Percentiles rank a stretch among this genome's conserved stretches.
These are phyloP conservation scores for Ogataea henricii DNA, from an alignment of 805 yeast genomes.

Conservation along the genomic window DNA sequence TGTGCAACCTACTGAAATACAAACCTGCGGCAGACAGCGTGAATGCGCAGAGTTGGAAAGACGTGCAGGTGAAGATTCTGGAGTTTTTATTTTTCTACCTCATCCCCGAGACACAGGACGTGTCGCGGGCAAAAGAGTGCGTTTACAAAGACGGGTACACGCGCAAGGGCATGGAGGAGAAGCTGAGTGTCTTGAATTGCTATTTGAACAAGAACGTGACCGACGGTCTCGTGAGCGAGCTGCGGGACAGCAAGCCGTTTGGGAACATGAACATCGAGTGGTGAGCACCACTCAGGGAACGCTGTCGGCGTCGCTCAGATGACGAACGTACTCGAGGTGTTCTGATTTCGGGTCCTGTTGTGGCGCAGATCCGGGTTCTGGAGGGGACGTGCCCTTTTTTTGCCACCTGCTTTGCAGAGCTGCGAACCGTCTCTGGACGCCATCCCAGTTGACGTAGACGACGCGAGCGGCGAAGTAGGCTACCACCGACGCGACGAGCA, in stretches of 20 bases:
- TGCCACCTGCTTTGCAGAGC: background rate
- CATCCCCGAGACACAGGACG: slow-evolving; percentile 52
- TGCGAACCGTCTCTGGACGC: background rate
- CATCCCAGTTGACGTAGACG: slow-evolving; percentile 9
- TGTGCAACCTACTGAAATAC: slow-evolving; percentile 47
- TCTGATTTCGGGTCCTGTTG: background rate
- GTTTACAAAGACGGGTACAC: slow-evolving; percentile 24
- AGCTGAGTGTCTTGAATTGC: slow-evolving; percentile 43
- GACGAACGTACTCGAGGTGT: background rate
- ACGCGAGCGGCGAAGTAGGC: slow-evolving; percentile 4
- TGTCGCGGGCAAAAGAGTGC: background rate
- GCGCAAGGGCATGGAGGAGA: slow-evolving; percentile 45
- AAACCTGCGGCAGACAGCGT: slow-evolving; percentile 8
- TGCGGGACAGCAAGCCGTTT: slow-evolving; percentile 48
- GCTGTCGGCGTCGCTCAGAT: background rate
- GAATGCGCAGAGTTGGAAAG: slow-evolving; percentile 40
- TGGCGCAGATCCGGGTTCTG: background rate
- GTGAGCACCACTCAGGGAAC: too few species aligned
- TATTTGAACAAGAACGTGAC: slow-evolving; percentile 50
- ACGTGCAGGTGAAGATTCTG: slow-evolving; percentile 60
- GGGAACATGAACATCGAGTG: slow-evolving; percentile 50
- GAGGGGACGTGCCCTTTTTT: background rate
- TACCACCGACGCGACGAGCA: slow-evolving; percentile 4
- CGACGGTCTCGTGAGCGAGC: slow-evolving; percentile 48
- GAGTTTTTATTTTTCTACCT: slow-evolving; percentile 72